These are phyloP conservation scores for Talaromyces sp. DNA, from an alignment of 2,329 filamentous ascomycete species.

Conservation along the genomic window DNA sequence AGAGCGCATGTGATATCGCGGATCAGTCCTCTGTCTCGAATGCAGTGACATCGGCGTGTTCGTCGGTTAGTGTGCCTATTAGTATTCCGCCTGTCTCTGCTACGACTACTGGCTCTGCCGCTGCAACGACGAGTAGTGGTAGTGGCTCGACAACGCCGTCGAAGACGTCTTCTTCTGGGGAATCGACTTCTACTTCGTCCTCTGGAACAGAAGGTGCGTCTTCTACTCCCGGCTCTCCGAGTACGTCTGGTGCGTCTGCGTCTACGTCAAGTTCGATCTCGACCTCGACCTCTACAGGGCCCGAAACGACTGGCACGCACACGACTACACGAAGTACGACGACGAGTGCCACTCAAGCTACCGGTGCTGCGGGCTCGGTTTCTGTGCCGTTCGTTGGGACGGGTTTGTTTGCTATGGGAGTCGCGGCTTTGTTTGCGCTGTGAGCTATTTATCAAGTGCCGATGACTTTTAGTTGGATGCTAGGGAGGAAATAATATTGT, in stretches of 20 bases:
- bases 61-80: slow-evolving; percentile 36
- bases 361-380: background rate
- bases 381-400: background rate
- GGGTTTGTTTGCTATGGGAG: background rate
- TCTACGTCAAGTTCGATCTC: background rate
- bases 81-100: slow-evolving; percentile 26
- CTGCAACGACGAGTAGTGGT: background rate
- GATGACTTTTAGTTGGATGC: too few relatives aligned
- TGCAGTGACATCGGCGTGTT: slow-evolving; percentile 34
- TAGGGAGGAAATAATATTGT: too few relatives aligned
- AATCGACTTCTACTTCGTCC: background rate
- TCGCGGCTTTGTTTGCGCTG: background rate
- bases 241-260: slow-evolving; percentile 13
- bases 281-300: slow-evolving; percentile 1
- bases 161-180: background rate
- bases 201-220: background rate
- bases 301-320: slow-evolving; percentile 21
- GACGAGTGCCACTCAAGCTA: background rate
- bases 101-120: slow-evolving; percentile 12
- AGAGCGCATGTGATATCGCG: slow-evolving; percentile 37
- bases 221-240: background rate
- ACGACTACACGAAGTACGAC: slow-evolving; percentile 21
- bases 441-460: background rate
- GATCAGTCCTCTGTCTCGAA: slow-evolving; percentile 41
- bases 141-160: background rate